A percentile compares a stretch with the other conserved stretches of the same genome.
phyloP scores from a whole-genome alignment of 495 filamentous ascomycete genomes.

The Aspergillus cristatus region DNA sequence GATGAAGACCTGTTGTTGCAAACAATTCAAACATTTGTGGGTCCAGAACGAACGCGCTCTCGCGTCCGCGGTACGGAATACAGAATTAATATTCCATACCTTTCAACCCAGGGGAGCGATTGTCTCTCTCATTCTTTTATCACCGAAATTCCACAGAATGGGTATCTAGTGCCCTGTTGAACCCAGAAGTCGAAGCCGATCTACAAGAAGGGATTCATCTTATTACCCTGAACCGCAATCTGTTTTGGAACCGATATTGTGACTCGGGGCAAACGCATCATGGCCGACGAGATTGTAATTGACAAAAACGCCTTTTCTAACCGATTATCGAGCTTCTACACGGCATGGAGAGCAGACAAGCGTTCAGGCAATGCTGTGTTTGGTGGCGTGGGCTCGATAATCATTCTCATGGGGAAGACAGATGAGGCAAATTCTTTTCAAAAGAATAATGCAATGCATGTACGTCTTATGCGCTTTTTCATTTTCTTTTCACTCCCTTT shows the following conservation, averaged over 20 bases:
- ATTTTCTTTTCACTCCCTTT: no score
- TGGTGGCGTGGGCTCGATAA: constrained; percentile 71
- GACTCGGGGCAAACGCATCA: constrained; percentile 13
- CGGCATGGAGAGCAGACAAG: constrained; percentile 93
- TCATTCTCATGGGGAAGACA: constrained; percentile 88
- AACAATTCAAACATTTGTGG: constrained; percentile 9
- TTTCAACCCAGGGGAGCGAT: background rate
- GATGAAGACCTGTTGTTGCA: constrained; percentile 3
- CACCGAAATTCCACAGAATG: no score
- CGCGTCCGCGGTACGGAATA: constrained; percentile 1
- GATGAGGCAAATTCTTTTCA: constrained; percentile 74
- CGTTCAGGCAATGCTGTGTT: constrained; percentile 69
- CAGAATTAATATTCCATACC: no score
- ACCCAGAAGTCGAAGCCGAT: no score
- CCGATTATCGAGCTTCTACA: constrained; percentile 74
- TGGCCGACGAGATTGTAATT: constrained; percentile 72
- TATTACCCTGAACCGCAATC: no score
- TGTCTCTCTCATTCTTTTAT: no score
- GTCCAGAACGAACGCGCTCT: background rate
- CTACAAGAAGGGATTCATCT: no score
- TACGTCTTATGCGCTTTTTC: constrained; percentile 36
- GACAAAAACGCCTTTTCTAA: constrained; percentile 87
- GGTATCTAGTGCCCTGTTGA: no score
- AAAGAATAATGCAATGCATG: constrained; percentile 94
- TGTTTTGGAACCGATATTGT: no score